Evolutionary conservation across 1,139 yeast species (phyloP), one percentile per base, ranked within the genome.

Genomic region (Blastobotrys indianensis): DNA sequence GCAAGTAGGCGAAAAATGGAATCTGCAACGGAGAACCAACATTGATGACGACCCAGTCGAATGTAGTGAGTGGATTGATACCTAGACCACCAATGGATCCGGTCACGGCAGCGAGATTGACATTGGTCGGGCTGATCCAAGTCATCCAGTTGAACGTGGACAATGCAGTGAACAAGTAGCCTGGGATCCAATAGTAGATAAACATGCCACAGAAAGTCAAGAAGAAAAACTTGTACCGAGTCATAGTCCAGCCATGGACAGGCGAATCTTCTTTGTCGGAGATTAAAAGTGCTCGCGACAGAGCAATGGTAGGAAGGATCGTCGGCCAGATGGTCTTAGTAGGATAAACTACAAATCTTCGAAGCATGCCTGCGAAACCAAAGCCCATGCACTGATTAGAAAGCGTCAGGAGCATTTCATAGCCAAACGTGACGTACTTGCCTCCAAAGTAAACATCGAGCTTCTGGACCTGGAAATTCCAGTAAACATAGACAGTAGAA

Each of bases 321-420:
- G 76, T 67, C 46, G 83, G 83, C 80, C 83, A 79, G 42, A 78
- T 59, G 40, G 78, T 69, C 45, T 70, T 68, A n/a, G 70, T 64
- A 15, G 85, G 84, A 55, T 79, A 79, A 13, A 80, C 72, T 9
- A 75, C 72, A 51, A 79, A 71, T 46, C 70, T 70, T 55, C 84
- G 72, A 61, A 77, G 64, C 30, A 80, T 56, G 44, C 85, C 83
- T 29, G 84, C 80, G 56, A 79, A 70, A 1, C 82, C 81, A 54
- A 78, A 72, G 25, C 86, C 85, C 55, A 80, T 59, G 51, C 71
- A 72, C 57, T 79, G 80, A 2, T 82, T 72, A 1, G 80, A 68
- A 35, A 78, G 56, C 3, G 74, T 67, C 41, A 80, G 60, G 46
- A 75, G 59, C 34, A 73, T 57, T 57, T 76, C 78, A 54, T 74